phyloP scores from a whole-genome alignment of 1,139 yeast species.

The Blastobotrys malaysiensis region DNA sequence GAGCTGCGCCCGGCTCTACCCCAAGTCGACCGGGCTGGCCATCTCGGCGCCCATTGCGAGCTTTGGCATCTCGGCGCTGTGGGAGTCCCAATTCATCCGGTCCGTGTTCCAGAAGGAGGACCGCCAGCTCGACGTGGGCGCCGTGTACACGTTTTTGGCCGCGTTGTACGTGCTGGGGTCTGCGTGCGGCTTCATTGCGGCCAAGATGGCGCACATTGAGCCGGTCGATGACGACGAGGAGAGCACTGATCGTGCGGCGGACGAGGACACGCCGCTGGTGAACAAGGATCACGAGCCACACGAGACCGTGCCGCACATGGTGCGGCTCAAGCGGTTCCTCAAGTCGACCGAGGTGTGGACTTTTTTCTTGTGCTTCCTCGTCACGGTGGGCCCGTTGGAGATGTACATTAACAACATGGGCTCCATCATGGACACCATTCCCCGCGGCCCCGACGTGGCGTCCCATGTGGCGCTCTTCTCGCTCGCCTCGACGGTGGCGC shows the following conservation, averaged over 20 bases:
- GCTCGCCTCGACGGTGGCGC: conserved; percentile 51
- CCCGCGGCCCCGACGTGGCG: conserved; percentile 31
- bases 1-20: conserved; percentile 80
- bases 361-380: conserved; percentile 55
- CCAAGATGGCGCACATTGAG: conserved; percentile 22
- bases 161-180: conserved; percentile 34
- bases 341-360: conserved; percentile 62
- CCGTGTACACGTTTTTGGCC: conserved; percentile 56
- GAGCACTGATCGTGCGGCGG: conserved; percentile 11
- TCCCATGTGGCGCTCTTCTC: conserved; percentile 54
- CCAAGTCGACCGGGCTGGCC: conserved; percentile 68
- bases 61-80: conserved; percentile 73
- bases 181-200: conserved; percentile 24
- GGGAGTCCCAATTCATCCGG: conserved; percentile 39
- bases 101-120: conserved; percentile 34
- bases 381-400: conserved; percentile 81
- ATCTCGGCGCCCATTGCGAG: conserved; percentile 85
- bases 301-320: conserved; percentile 45
- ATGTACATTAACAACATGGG: conserved; percentile 85
- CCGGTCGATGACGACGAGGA: conserved; percentile 13
- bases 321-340: conserved; percentile 47
- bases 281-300: conserved; percentile 23
- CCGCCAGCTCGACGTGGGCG: conserved; percentile 35
- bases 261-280: conserved; percentile 16
- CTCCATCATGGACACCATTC: conserved; percentile 39